phyloP scores from a whole-genome alignment of 2,329 filamentous ascomycete species.

The Cordyceps farinosa region DNA sequence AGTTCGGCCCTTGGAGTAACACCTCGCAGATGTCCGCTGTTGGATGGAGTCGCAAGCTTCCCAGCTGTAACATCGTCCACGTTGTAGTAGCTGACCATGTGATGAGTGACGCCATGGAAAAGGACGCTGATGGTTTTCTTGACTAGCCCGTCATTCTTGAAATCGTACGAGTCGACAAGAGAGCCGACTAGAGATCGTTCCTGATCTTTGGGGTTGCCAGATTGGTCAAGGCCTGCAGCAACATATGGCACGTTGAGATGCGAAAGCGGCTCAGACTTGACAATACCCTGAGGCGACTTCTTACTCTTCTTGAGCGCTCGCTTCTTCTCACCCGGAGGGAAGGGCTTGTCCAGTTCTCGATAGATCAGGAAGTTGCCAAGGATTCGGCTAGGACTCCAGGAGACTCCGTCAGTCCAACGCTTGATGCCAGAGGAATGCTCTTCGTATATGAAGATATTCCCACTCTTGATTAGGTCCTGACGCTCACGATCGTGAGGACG shows the following conservation, averaged over 20 bases:
- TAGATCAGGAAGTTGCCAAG: constrained; percentile 83
- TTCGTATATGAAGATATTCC: constrained; percentile 87
- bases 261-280: constrained; percentile 31
- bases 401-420: constrained; percentile 87
- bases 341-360: constrained; percentile 73
- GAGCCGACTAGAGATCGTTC: constrained; percentile 65
- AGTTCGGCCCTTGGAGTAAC: constrained; percentile 57
- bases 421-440: constrained; percentile 89
- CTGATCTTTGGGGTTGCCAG: constrained; percentile 27
- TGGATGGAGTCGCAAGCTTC: constrained; percentile 55
- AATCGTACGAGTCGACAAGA: constrained; percentile 83
- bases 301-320: constrained; percentile 70
- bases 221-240: constrained; percentile 18
- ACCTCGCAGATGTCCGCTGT: constrained; percentile 36
- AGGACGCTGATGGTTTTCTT: constrained; percentile 91
- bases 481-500: constrained; percentile 85
- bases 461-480: constrained; percentile 71
- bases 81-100: constrained; percentile 85
- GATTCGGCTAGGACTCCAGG: constrained; percentile 87
- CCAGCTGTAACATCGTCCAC: constrained; percentile 70
- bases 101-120: constrained; percentile 71
- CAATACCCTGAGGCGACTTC: constrained; percentile 33
- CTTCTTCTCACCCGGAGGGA: constrained; percentile 81
- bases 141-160: constrained; percentile 76
- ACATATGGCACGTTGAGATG: constrained; percentile 24